Evolutionary conservation across 2,329 filamentous ascomycete species (phyloP).

Genomic region (Diaporthe nobilis): DNA sequence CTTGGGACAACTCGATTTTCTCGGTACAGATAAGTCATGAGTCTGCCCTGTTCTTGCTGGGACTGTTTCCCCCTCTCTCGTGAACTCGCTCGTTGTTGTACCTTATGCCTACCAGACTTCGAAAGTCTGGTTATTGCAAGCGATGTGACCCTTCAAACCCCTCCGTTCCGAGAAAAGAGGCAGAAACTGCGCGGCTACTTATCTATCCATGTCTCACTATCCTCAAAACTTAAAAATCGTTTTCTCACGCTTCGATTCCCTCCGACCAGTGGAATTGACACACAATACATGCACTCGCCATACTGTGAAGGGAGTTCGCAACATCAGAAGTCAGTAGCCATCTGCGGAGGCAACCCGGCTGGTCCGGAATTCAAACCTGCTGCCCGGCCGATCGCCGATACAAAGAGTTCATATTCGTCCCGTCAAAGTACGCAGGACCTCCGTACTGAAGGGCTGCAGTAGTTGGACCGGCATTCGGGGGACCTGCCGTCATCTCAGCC

Average conservation of each 20-base stretch:
- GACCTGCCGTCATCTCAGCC: background rate
- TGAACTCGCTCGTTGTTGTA: background rate
- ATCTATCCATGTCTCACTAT: background rate
- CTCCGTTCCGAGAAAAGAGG: conserved; percentile 7
- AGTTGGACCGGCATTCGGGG: background rate
- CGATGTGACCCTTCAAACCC: conserved; percentile 5
- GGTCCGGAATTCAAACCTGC: background rate
- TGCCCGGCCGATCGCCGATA: background rate
- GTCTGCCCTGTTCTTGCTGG: background rate
- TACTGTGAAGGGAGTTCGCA: background rate
- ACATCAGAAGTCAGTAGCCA: background rate
- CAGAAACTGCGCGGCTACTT: background rate
- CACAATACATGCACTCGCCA: background rate
- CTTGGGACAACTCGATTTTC: background rate
- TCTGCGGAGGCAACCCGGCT: background rate
- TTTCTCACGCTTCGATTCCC: background rate
- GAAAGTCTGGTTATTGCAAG: background rate
- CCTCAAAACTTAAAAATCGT: background rate
- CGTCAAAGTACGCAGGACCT: background rate
- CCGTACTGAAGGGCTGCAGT: background rate
- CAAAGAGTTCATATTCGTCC: background rate
- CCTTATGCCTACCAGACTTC: background rate
- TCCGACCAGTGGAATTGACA: background rate
- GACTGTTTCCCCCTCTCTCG: background rate
- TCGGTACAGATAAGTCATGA: background rate